Evolutionary conservation across 805 yeast species (phyloP), one percentile per base, ranked within the genome.

Genomic region (Nematodospora valgi): DNA sequence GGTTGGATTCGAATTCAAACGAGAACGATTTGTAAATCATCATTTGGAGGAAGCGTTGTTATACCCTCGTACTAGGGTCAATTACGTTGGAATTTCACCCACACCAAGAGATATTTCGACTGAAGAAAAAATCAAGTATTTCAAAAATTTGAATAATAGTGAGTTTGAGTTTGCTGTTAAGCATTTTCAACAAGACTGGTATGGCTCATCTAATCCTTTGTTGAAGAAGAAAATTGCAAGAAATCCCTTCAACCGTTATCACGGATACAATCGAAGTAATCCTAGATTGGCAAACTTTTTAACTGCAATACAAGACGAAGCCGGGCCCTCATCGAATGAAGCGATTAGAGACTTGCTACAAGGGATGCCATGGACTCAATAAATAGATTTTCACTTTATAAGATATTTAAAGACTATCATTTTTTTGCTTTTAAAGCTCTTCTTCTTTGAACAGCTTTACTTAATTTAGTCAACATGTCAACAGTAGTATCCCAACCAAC

Each of bases 401-500:
- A 27, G 17, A 32, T 5, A 2, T 23, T 12, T 31, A 12, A 26
- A 17, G 9, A 26, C 22, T 34, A 12, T 28, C 19, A 27, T 29
- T 21, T 30, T 8, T 29, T 12, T 22, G 29, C 33, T 29, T 11
- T 44, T 39, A 41, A 49, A 19, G 57, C 69, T 70, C 95, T 82
- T 76, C 98, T 86, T 37, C 74, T 64, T 62, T 78, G 78, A 31
- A 91, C 96, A 39, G 97, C 95, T 32, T 68, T 75, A 28, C 96
- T 84, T 49, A 93, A 75, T 44, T 78, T 79, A 30, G 70, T 74
- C 57, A 93, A 79, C 76, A 91, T 89, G 3, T 60, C 70, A 40
- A 76, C 93, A 35, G 98, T 93, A 38, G 85, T 73, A 43, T 86
- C 95, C 87, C 95, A 88, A 42, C 82, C 72, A 37, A 93, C 95